These are phyloP conservation scores for Thymus quinquecostatus DNA, from an alignment of 257 asterid species.

Conservation along the genomic window DNA sequence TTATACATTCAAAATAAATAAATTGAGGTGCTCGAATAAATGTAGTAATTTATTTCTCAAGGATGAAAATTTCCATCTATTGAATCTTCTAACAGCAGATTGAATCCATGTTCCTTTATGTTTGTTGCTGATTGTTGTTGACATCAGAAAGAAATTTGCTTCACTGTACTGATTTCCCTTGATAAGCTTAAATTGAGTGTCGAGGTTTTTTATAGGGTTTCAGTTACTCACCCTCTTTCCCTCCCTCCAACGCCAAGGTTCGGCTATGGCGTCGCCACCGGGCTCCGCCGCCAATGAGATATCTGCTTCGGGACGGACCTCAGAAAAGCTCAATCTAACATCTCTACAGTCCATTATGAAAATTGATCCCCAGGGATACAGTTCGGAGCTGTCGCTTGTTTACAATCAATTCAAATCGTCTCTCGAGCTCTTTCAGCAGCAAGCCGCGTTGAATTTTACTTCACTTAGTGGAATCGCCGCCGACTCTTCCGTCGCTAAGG, in stretches of 20 bases:
- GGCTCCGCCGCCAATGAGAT: slow-evolving; percentile 45
- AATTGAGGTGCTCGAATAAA: too few relatives aligned
- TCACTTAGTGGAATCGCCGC: slow-evolving; percentile 69
- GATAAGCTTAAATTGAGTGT: too few relatives aligned
- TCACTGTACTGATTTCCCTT: too few relatives aligned
- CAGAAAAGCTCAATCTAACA: slow-evolving; percentile 69
- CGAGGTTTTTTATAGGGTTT: slow-evolving; percentile 34
- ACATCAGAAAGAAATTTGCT: too few relatives aligned
- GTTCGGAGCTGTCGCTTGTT: slow-evolving; percentile 56
- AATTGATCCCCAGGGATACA: slow-evolving; percentile 86
- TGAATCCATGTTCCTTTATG: too few relatives aligned
- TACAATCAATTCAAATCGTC: slow-evolving; percentile 80
- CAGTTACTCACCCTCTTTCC: neutral
- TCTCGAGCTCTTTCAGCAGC: slow-evolving; percentile 78
- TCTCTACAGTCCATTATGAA: slow-evolving; percentile 79
- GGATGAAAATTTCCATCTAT: too few relatives aligned
- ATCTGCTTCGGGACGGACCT: slow-evolving; percentile 55
- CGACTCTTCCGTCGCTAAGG: slow-evolving; percentile 71
- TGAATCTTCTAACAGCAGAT: too few relatives aligned
- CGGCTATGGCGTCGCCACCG: slow-evolving; percentile 37
- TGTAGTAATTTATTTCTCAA: too few relatives aligned
- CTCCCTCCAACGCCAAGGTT: neutral
- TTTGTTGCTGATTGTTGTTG: too few relatives aligned
- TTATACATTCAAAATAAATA: too few relatives aligned
- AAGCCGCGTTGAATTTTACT: slow-evolving; percentile 77